phyloP scores from a whole-genome alignment of 257 asterid species.

The Solanum peruvianum region DNA sequence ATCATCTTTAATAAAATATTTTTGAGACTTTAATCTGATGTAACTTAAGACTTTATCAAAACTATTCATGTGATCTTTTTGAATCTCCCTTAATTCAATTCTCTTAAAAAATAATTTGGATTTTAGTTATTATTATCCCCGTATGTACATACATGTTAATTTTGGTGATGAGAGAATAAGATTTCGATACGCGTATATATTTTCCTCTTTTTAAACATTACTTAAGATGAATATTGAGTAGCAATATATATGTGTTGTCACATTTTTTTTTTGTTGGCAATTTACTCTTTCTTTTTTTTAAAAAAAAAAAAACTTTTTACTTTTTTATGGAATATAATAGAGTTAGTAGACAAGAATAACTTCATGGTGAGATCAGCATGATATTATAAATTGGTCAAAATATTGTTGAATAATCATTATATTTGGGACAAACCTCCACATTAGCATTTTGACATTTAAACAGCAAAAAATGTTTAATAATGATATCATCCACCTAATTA shows the following conservation, averaged over 20 bases:
- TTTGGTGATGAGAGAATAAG: no score
- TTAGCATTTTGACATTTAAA: neutral
- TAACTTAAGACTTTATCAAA: accelerated
- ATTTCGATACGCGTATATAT: no score
- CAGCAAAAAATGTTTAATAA: neutral
- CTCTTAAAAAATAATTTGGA: neutral
- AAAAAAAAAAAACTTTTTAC: neutral
- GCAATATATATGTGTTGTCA: neutral
- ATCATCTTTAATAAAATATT: neutral
- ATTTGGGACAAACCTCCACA: neutral
- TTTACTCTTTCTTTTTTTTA: no score
- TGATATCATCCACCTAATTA: neutral
- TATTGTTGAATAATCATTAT: neutral
- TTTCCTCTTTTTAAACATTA: accelerated
- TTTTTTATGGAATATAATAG: neutral
- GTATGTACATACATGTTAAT: neutral
- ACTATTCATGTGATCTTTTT: no score
- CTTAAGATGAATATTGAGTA: neutral
- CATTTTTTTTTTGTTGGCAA: neutral
- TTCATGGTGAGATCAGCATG: neutral
- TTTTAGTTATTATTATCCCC: neutral
- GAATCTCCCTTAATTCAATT: no score
- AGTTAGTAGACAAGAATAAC: neutral
- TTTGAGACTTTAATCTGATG: no score
- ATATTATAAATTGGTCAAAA: neutral